Percentiles rank a stretch among this genome's conserved stretches.
Conservation (phyloP, 2,329 filamentous ascomycete genomes). For the Neofusicoccum cordaticola region DNA sequence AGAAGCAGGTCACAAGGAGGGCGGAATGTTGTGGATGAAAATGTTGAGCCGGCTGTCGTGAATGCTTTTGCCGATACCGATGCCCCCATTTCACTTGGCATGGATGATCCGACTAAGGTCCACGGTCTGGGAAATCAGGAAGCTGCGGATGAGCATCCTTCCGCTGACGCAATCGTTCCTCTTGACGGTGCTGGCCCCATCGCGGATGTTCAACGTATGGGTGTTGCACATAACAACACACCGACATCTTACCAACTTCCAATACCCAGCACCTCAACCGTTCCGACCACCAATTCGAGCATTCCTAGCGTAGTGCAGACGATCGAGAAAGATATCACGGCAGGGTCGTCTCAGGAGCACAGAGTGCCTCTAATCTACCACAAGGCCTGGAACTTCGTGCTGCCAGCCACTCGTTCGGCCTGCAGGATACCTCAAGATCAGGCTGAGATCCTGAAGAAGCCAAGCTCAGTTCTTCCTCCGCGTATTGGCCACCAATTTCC, state of each 20-base stretch:
- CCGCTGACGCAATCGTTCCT: no score
- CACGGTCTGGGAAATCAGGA: no score
- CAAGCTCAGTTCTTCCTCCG: background rate
- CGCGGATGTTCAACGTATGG: background rate
- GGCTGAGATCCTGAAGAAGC: background rate
- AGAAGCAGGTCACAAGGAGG: background rate
- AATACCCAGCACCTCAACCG: background rate
- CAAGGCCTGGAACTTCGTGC: background rate
- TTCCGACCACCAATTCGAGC: background rate
- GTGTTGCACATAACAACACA: background rate
- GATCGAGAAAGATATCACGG: background rate
- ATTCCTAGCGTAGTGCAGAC: background rate
- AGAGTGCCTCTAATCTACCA: background rate
- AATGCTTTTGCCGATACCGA: background rate
- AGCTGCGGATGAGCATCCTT: no score
- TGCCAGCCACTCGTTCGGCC: background rate
- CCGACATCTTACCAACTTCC: conserved; percentile 5
- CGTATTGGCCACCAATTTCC: background rate
- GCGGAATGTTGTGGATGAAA: background rate
- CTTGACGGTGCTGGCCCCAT: no score
- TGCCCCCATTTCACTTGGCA: background rate
- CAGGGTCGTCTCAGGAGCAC: background rate
- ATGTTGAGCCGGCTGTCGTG: background rate
- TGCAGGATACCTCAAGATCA: background rate
- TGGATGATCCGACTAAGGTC: background rate